phyloP scores from a whole-genome alignment of 164 flowering plant species.

The Vitis rotundifolia region DNA sequence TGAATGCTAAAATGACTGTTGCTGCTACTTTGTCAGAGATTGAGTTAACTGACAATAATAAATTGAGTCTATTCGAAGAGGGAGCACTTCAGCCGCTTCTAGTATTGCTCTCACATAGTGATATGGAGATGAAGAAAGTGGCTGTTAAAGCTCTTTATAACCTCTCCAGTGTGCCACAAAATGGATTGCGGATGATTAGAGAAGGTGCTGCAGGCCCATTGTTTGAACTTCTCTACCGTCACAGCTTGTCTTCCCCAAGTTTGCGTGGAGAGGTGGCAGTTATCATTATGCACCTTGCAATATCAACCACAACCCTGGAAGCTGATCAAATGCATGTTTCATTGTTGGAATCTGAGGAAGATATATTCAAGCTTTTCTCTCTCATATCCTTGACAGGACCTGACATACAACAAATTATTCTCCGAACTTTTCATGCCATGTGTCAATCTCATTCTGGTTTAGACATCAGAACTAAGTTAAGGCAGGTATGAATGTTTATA shows the following conservation, averaged over 20 bases:
- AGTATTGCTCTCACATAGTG: constrained; percentile 30
- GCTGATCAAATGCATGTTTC: constrained; percentile 21
- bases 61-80: constrained; percentile 38
- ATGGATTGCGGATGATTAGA: constrained; percentile 45
- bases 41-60: constrained; percentile 51
- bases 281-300: constrained; percentile 46
- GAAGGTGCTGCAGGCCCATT: constrained; percentile 41
- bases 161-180: constrained; percentile 47
- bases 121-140: constrained; percentile 32
- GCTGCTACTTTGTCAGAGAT: constrained; percentile 54
- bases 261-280: constrained; percentile 45
- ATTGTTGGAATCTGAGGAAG: constrained; percentile 45
- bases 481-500: constrained; percentile 35
- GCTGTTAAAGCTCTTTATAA: constrained; percentile 47
- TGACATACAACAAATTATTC: constrained; percentile 39
- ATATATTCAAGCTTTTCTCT: constrained; percentile 39
- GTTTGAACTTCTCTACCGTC: constrained; percentile 41
- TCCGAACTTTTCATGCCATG: constrained; percentile 40
- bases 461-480: constrained; percentile 37
- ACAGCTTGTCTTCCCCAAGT: constrained; percentile 28
- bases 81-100: constrained; percentile 48
- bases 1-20: constrained; percentile 35
- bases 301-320: constrained; percentile 29
- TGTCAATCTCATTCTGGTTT: constrained; percentile 41
- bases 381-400: constrained; percentile 34